phyloP scores from a whole-genome alignment of 805 yeast genomes.

The Saccharomyces paradoxus region DNA sequence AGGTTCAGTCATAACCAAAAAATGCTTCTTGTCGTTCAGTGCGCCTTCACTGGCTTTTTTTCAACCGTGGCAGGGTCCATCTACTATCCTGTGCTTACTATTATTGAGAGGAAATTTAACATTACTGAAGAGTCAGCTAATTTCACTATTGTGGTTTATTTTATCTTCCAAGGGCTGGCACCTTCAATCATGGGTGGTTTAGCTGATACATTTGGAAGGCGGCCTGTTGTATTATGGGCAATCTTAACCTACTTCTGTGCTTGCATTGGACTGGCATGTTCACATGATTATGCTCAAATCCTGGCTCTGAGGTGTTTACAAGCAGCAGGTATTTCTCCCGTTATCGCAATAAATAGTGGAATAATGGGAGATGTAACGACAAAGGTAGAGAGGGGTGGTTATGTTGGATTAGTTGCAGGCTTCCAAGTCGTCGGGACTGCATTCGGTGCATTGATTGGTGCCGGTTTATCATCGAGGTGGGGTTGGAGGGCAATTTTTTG shows the following conservation, averaged over 20 bases:
- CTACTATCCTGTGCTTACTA: conserved; percentile 68
- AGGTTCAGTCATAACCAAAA: conserved; percentile 39
- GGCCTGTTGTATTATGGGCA: conserved; percentile 56
- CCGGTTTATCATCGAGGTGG: conserved; percentile 35
- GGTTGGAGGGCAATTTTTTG: conserved; percentile 77
- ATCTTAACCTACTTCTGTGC: conserved; percentile 49
- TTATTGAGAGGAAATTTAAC: conserved; percentile 45
- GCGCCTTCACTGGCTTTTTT: conserved; percentile 47
- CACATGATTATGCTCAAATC: conserved; percentile 49
- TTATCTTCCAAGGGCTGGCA: conserved; percentile 65
- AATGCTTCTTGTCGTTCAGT: conserved; percentile 32
- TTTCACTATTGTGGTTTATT: conserved; percentile 67
- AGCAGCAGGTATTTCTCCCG: conserved; percentile 69
- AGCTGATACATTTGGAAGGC: conserved; percentile 64
- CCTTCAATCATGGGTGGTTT: conserved; percentile 63
- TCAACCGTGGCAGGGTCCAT: conserved; percentile 70
- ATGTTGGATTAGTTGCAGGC: conserved; percentile 61
- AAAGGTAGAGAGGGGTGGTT: conserved; percentile 58
- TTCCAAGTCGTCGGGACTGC: conserved; percentile 65
- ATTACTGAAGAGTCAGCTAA: conserved; percentile 53
- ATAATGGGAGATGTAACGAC: conserved; percentile 67
- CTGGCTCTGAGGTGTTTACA: conserved; percentile 62
- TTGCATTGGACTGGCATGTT: conserved; percentile 57
- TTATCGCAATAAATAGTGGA: conserved; percentile 62
- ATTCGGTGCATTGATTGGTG: conserved; percentile 63